Evolutionary conservation across 176 grass and related monocot species (phyloP), one percentile per base, ranked within the genome.

Genomic region (Aegilops sharonensis): DNA sequence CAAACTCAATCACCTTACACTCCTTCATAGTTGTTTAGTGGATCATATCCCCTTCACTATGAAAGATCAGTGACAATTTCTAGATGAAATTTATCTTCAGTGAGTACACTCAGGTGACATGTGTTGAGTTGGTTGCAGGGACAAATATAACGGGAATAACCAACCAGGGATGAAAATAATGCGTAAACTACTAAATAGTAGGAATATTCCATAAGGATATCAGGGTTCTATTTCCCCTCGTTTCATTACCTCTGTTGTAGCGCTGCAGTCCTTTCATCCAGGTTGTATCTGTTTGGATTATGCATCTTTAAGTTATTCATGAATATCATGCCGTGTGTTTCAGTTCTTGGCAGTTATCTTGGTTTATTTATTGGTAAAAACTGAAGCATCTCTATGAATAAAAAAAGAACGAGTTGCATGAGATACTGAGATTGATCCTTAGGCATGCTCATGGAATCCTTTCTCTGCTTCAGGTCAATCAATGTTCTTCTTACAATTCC

Each of bases 401-500:
- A 31, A 64, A 40, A 75, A 24, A 37, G 27, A 21, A 11, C 21
- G 31, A 27, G 30, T 77, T 64, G 54, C 36, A 36, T 56, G 73
- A 35, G n/a, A 78, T 85, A 37, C 25, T 61, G 23, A 17, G 9
- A 43, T 85, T 83, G 14, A 35, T 92, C 30, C 69, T 81, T 66
- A 42, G 31, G 39, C 52, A 82, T 90, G 64, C 56, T 89, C 24
- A 91, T 89, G 54, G 23, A 45, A 10, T 56, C 20, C 78, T 37
- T 81, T 59, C 34, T 65, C 73, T 76, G 70, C 67, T 90, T 68
- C 89, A 98, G 95, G 84, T 98, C 93, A 39, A 77, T 95, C 88
- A 98, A 98, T 88, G 96, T 98, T 70, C 87, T 98, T 83, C 82
- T 95, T 68, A 98, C 96, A 62, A 98, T 79, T 91, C 96, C 96